phyloP scores from a whole-genome alignment of 23 red algal genomes.

The Gracilaria domingensis region DNA sequence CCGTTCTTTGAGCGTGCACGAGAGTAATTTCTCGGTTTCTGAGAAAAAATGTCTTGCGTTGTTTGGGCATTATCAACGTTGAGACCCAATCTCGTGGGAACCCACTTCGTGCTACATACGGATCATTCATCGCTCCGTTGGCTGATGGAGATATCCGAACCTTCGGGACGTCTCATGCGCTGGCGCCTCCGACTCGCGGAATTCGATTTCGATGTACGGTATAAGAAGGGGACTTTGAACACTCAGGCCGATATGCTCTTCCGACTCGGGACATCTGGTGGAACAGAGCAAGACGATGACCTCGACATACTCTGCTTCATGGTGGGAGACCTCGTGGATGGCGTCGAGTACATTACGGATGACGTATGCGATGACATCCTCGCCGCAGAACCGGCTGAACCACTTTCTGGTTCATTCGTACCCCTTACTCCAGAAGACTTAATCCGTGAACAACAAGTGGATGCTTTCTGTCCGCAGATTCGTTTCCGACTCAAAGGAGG shows the following conservation, averaged over 20 bases:
- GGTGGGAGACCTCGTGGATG: background rate
- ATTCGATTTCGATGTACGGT: too few relatives aligned
- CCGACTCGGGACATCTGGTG: background rate
- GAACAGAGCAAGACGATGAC: background rate
- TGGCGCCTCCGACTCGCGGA: too few relatives aligned
- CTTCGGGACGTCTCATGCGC: too few relatives aligned
- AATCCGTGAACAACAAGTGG: constrained; percentile 1
- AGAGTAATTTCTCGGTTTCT: constrained; percentile 1
- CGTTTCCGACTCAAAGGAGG: background rate
- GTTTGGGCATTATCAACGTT: constrained; percentile 37
- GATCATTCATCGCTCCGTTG: constrained; percentile 29
- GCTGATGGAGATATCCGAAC: background rate
- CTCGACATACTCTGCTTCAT: background rate
- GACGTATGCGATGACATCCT: background rate
- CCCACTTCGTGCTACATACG: background rate
- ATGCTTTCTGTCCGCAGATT: constrained; percentile 4
- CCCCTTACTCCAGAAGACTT: background rate
- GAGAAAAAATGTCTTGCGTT: constrained; percentile 31
- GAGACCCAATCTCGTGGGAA: background rate
- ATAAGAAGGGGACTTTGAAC: too few relatives aligned
- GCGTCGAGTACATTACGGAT: background rate
- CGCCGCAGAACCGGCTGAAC: background rate
- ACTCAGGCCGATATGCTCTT: background rate
- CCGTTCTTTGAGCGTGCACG: background rate
- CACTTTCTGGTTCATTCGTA: background rate